A percentile compares a stretch with the other conserved stretches of the same genome.
phyloP scores from a whole-genome alignment of 2,329 filamentous ascomycete genomes.

The Pseudogymnoascus sp. region DNA sequence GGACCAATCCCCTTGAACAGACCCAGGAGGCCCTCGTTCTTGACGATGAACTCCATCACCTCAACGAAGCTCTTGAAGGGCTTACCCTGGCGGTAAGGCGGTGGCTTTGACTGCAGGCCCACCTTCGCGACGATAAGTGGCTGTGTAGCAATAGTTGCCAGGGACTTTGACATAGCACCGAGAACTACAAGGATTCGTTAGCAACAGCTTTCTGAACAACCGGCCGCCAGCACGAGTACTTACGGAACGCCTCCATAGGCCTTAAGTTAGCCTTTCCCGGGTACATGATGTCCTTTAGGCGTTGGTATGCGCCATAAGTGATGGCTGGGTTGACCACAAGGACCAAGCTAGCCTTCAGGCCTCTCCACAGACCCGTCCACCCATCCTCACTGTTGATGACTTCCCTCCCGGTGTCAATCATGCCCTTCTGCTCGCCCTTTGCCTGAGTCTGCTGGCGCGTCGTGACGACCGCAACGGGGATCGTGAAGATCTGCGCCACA shows the following conservation, averaged over 20 bases:
- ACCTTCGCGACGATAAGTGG: constrained; percentile 97
- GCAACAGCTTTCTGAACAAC: neutral
- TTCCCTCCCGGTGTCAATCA: constrained; percentile 80
- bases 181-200: constrained; percentile 50
- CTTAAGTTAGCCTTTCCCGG: constrained; percentile 67
- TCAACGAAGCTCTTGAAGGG: constrained; percentile 90
- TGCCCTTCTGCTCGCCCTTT: constrained; percentile 74
- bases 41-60: constrained; percentile 88
- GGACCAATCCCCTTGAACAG: constrained; percentile 96
- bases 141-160: constrained; percentile 88
- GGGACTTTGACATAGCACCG: constrained; percentile 82
- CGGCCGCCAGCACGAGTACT: constrained; percentile 32
- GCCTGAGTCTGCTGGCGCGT: constrained; percentile 91
- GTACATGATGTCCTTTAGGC: constrained; percentile 69
- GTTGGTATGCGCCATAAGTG: constrained; percentile 94
- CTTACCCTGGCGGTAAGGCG: constrained; percentile 73
- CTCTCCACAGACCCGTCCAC: constrained; percentile 82
- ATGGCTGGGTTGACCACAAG: constrained; percentile 95
- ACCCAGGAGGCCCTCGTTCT: constrained; percentile 75
- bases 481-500: constrained; percentile 89
- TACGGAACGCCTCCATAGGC: constrained; percentile 85
- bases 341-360: constrained; percentile 89
- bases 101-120: constrained; percentile 86
- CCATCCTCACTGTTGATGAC: constrained; percentile 89
- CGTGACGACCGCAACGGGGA: constrained; percentile 90